Percentiles rank a stretch among this genome's conserved stretches.
Conservation (phyloP, 176 grass and related monocot genomes). For the Tillandsia leiboldiana region DNA sequence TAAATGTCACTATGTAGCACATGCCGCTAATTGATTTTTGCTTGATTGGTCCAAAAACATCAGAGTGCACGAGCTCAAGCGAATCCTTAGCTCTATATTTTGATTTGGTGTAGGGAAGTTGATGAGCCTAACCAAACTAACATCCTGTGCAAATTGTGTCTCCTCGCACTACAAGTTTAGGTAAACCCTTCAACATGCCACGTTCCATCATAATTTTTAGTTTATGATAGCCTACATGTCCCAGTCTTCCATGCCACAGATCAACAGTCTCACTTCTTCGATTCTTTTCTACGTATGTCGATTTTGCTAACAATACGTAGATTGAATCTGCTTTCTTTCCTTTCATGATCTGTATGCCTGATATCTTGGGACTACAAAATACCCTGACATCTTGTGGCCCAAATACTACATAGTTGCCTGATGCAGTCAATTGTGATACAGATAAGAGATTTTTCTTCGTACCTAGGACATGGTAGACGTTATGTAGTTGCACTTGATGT, state of each 20-base stretch:
- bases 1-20: background rate
- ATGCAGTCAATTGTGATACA: background rate
- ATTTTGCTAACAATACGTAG: background rate
- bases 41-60: background rate
- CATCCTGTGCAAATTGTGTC: background rate
- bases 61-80: background rate
- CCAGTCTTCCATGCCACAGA: too few species aligned
- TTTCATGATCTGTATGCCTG: background rate
- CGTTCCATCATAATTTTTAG: too few species aligned
- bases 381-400: too few species aligned
- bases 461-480: background rate
- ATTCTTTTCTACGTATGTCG: too few species aligned
- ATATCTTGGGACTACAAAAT: background rate
- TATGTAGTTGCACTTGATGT: background rate
- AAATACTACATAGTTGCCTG: too few species aligned
- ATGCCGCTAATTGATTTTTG: background rate
- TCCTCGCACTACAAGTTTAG: background rate
- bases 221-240: too few species aligned
- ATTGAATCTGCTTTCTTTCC: background rate
- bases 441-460: conserved; percentile 2
- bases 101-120: background rate
- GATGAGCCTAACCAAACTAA: background rate
- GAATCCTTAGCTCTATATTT: background rate
- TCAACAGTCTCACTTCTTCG: too few species aligned
- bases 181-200: background rate